Evolutionary conservation across 495 filamentous ascomycete genomes (phyloP).

Genomic region (Choiromyces venosus): DNA sequence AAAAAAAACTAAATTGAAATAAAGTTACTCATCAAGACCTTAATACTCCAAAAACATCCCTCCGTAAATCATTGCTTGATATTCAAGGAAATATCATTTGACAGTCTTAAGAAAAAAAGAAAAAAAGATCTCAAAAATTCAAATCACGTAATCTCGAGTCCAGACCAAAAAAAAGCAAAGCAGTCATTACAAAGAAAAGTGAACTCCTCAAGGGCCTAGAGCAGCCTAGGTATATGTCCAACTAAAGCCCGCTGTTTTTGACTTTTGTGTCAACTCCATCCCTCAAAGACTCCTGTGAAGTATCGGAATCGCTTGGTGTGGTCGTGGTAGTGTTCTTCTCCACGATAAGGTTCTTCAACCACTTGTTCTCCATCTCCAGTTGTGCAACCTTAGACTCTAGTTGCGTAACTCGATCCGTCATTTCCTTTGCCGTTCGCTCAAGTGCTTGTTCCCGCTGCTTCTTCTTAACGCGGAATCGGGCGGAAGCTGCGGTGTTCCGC

Average conservation of each 20-base stretch:
- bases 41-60: background rate
- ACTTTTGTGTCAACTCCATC: conserved; percentile 17
- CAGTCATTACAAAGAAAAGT: background rate
- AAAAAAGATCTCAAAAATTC: background rate
- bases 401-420: conserved; percentile 70
- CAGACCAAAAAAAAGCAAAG: conserved; percentile 2
- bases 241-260: background rate
- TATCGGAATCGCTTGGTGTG: conserved; percentile 6
- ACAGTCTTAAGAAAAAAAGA: background rate
- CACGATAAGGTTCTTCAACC: conserved; percentile 87
- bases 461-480: conserved; percentile 98
- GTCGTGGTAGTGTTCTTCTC: conserved; percentile 72
- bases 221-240: background rate
- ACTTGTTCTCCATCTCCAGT: conserved; percentile 92
- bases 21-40: background rate
- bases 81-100: background rate
- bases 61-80: background rate
- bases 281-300: conserved; percentile 3
- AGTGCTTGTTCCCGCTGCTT: conserved; percentile 95
- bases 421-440: conserved; percentile 84
- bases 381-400: conserved; percentile 79
- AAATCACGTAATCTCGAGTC: background rate
- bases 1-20: background rate
- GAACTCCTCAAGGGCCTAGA: background rate
- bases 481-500: conserved; percentile 89